These are phyloP conservation scores for Inga oerstediana DNA, from an alignment of 306 rosid genomes.

Conservation along the genomic window DNA sequence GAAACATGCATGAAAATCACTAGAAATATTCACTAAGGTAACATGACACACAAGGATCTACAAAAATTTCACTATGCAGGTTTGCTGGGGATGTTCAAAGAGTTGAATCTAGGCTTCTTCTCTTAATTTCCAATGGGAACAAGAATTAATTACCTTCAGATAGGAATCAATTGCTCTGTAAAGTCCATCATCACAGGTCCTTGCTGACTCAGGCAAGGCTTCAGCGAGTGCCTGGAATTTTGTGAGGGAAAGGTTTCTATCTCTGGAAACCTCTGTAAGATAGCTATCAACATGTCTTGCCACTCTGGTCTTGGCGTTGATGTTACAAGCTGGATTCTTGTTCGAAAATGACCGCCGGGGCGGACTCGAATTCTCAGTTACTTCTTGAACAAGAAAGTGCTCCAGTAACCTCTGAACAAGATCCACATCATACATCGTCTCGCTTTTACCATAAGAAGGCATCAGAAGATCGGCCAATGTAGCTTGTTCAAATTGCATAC, in stretches of 20 bases:
- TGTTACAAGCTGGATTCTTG: conserved; percentile 47
- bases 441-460: conserved; percentile 65
- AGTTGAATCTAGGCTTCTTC: conserved; percentile 2
- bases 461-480: conserved; percentile 76
- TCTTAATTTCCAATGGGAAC: not conserved
- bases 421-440: conserved; percentile 82
- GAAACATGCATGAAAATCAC: not conserved
- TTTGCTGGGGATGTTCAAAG: conserved; percentile 9
- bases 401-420: conserved; percentile 93
- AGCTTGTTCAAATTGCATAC: conserved; percentile 99
- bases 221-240: conserved; percentile 99
- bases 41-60: conserved; percentile 7
- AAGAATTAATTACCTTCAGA: conserved; percentile 69
- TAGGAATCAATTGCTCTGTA: conserved; percentile 96
- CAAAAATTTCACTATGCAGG: not conserved
- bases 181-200: conserved; percentile 95
- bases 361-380: conserved; percentile 77
- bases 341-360: conserved; percentile 60
- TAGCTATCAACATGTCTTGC: conserved; percentile 96
- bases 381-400: conserved; percentile 96
- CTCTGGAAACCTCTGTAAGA: conserved; percentile 93
- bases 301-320: conserved; percentile 93
- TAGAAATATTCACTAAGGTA: not conserved
- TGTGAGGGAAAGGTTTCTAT: conserved; percentile 88
- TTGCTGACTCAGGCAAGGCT: conserved; percentile 92